Conservation (phyloP, 2,329 filamentous ascomycete genomes). For the Plectosphaerella plurivora region DNA sequence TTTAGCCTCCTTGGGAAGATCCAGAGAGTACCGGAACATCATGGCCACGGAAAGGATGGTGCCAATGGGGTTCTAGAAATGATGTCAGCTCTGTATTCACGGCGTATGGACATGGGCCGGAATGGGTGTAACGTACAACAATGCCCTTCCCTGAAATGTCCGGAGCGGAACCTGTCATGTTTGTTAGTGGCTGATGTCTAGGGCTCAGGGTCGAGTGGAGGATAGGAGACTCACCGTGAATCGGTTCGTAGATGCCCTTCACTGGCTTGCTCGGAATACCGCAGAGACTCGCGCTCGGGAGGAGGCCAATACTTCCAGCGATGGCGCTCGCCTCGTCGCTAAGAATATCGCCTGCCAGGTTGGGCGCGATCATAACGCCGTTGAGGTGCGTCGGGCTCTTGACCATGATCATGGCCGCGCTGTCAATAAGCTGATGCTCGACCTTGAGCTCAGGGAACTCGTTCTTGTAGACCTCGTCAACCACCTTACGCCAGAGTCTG, state of each 20-base stretch:
- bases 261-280: constrained; percentile 80
- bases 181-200: not conserved
- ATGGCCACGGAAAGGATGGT: constrained; percentile 90
- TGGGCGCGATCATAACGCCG: constrained; percentile 87
- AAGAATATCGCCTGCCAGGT: constrained; percentile 85
- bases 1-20: constrained; percentile 70
- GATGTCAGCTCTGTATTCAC: constrained; percentile 82
- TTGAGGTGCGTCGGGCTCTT: constrained; percentile 88
- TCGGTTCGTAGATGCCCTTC: constrained; percentile 98
- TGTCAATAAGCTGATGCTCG: constrained; percentile 89
- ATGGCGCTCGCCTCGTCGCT: constrained; percentile 94
- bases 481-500: constrained; percentile 82
- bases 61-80: constrained; percentile 68
- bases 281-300: constrained; percentile 83
- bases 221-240: constrained; percentile 64
- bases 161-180: constrained; percentile 68
- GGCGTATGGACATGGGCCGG: constrained; percentile 44
- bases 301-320: constrained; percentile 80
- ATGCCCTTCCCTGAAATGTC: constrained; percentile 90
- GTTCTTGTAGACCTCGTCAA: constrained; percentile 76
- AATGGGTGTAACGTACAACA: constrained; percentile 40
- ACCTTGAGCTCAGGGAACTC: constrained; percentile 87
- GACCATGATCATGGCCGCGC: constrained; percentile 95
- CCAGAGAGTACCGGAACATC: constrained; percentile 92
- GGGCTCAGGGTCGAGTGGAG: not conserved